Evolutionary conservation across 2,329 filamentous ascomycete species (phyloP), one percentile per base, ranked within the genome.

Genomic region (Plenodomus tracheiphilus): DNA sequence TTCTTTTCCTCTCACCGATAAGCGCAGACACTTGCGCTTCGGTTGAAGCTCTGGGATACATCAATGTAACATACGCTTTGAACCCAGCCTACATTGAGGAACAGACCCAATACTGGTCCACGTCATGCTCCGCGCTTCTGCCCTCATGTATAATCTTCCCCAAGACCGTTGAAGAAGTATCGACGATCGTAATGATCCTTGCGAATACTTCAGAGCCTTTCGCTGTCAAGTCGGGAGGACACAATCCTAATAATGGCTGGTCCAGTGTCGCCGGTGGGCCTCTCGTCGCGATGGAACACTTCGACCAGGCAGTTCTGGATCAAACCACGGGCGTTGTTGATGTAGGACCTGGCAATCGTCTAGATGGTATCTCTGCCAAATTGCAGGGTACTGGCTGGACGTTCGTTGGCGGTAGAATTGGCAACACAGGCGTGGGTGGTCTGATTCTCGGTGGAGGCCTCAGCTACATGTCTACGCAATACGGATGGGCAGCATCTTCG

Each of bases 181-280:
- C 80, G 0, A 72, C 74, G 9, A 75, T 82, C n/a, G 73, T 85
- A 39, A 74, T 73, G 20, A 71, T 79, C 22, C 73, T 85, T 11
- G 48, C 53, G 18, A 60, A 61, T 39, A 63, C 50, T 1, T 74
- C 72, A 7, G 65, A 75, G 28, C 75, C 75, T n/a, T n/a, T n/a
- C n/a, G n/a, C n/a, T n/a, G n/a, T n/a, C n/a, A n/a, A n/a, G n/a
- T n/a, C n/a, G n/a, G n/a, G n/a, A n/a, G n/a, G n/a, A n/a, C n/a
- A n/a, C n/a, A n/a, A n/a, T n/a, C n/a, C n/a, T n/a, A n/a, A n/a
- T n/a, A n/a, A n/a, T n/a, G n/a, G n/a, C n/a, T n/a, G n/a, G n/a
- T n/a, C n/a, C n/a, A n/a, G n/a, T n/a, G n/a, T n/a, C n/a, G n/a
- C n/a, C n/a, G n/a, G n/a, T n/a, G n/a, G n/a, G n/a, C n/a, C n/a